Base-by-base conservation (phyloP, 257 asterid genomes). In the Catharanthus roseus region DNA sequence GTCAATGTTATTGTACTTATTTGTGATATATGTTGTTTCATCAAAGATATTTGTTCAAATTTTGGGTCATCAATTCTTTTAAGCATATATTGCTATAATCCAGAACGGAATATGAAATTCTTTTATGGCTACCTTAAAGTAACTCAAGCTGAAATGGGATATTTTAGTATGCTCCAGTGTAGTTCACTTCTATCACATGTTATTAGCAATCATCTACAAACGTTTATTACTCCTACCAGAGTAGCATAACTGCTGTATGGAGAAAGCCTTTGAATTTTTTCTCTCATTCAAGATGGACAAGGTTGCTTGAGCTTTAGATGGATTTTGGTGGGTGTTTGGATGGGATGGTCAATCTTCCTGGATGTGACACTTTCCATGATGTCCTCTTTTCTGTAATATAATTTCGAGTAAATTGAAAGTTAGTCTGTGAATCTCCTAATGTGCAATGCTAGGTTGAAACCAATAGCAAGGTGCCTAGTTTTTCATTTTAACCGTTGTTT, bases 361-460 rank as follows among this genome's bases (percentile, higher is more conserved):
- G 45, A 39, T 26, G 15, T n/a, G n/a, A 21, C 8, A 19, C 50
- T 38, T 21, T 36, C 68, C 31, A 33, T 24, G 28, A 50, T 39
- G 18, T 53, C 55, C 11, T 50, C 29, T 36, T 68, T 67, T 62
- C 55, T 26, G 36, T 21, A 64, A 63, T 63, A n/a, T 18, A 31
- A 42, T 29, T 39, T 64, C 36, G 39, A 58, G 19, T 15, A 42
- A 18, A 41, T 36, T 33, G 21, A 72, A 67, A 15, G 10, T 2
- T 71, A 65, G 57, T 18, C 45, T 61, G 50, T 38, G 58, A 69
- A 63, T 53, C 61, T 38, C 73, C 60, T 70, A 53, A 44, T 75
- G 53, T 36, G 62, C 38, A 50, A 49, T 70, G 44, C n/a, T n/a
- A 45, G 68, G 69, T 47, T 66, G 70, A 38, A 69, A 65, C 71